phyloP scores from a whole-genome alignment of 495 filamentous ascomycete genomes.

The Podospora sp. region DNA sequence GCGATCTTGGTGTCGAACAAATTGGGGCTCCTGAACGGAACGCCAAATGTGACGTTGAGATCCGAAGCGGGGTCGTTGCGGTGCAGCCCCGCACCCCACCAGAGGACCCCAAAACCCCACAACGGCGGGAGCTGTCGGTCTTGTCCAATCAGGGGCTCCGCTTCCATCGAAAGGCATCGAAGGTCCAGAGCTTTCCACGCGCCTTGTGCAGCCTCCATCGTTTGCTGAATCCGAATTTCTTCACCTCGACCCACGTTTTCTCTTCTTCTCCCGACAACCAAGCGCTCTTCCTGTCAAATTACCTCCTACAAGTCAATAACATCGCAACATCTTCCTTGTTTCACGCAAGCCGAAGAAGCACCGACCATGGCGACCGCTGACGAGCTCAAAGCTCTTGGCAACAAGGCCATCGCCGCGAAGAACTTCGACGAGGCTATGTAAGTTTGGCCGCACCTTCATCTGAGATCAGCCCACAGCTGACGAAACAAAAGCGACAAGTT shows the following conservation, averaged over 20 bases:
- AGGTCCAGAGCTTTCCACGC: conserved; percentile 11
- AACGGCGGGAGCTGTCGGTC: neutral
- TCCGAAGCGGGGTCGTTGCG: neutral
- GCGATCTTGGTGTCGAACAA: too few relatives aligned
- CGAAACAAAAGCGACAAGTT: conserved; percentile 76
- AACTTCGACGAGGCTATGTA: conserved; percentile 96
- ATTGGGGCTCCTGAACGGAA: neutral
- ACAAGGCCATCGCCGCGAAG: conserved; percentile 96
- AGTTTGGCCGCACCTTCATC: conserved; percentile 43
- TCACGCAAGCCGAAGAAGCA: neutral
- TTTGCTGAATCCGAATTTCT: conserved; percentile 1
- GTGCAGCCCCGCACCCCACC: conserved; percentile 5
- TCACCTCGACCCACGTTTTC: neutral
- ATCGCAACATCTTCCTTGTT: conserved; percentile 2
- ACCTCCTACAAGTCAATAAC: conserved; percentile 2
- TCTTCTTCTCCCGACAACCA: neutral
- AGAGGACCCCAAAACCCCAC: neutral
- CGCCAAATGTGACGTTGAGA: neutral
- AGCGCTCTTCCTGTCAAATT: neutral
- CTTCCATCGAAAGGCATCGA: conserved; percentile 12
- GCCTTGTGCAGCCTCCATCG: neutral
- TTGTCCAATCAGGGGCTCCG: conserved; percentile 9
- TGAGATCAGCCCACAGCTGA: neutral
- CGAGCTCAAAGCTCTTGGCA: conserved; percentile 90
- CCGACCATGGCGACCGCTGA: conserved; percentile 56